Conservation (phyloP, 2,329 filamentous ascomycete species). For the Penicillium freii region DNA sequence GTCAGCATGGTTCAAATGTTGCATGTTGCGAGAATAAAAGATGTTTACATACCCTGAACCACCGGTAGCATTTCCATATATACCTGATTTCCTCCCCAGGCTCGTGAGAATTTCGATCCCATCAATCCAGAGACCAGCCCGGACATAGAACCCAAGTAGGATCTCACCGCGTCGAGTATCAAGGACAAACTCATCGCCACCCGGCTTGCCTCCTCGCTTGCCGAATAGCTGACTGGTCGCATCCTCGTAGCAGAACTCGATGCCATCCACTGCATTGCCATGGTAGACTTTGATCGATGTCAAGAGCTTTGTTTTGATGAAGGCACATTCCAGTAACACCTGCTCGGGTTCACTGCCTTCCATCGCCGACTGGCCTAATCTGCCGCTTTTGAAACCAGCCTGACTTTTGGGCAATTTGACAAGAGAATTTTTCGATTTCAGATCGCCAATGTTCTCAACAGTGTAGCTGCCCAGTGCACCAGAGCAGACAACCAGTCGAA, state of each 20-base stretch:
- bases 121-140: conserved; percentile 78
- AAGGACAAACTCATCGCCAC: conserved; percentile 72
- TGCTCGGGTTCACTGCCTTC: conserved; percentile 69
- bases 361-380: conserved; percentile 69
- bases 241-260: conserved; percentile 94
- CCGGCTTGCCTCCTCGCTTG: conserved; percentile 67
- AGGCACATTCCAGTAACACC: conserved; percentile 68
- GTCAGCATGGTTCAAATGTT: conserved; percentile 10
- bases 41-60: conserved; percentile 70
- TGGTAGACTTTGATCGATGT: conserved; percentile 74
- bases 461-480: conserved; percentile 70
- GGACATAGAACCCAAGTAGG: conserved; percentile 79
- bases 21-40: neutral
- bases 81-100: conserved; percentile 75
- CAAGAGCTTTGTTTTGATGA: conserved; percentile 69
- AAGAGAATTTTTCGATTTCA: conserved; percentile 69
- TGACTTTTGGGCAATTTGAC: conserved; percentile 75
- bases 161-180: conserved; percentile 82
- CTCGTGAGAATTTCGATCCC: conserved; percentile 88
- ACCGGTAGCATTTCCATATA: conserved; percentile 78
- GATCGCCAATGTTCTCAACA: conserved; percentile 70
- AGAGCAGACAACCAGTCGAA: conserved; percentile 74
- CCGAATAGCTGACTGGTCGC: conserved; percentile 81
- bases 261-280: conserved; percentile 72
- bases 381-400: conserved; percentile 71